Percentiles rank a stretch among this genome's conserved stretches.
Evolutionary conservation across 306 rosid species (phyloP).

Genomic region (Glycyrrhiza uralensis): DNA sequence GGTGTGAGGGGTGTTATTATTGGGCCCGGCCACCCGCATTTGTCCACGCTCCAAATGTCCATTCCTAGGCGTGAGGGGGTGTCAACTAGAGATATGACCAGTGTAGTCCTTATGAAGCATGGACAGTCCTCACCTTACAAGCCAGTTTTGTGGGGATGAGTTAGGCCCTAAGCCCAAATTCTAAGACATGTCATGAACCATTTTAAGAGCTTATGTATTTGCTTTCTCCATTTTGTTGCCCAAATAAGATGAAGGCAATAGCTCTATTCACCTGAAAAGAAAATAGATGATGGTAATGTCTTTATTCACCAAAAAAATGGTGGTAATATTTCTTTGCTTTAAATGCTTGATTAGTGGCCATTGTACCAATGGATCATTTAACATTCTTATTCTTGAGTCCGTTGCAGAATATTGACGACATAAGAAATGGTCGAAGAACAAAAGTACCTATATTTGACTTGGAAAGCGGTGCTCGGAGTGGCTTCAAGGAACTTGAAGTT

Average conservation of each 20-base stretch:
- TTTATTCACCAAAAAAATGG: not conserved
- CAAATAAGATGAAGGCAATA: slow-evolving; percentile 17
- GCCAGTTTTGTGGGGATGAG: no score
- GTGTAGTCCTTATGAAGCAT: no score
- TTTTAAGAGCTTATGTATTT: not conserved
- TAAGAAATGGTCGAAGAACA: slow-evolving; percentile 78
- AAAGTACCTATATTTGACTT: slow-evolving; percentile 89
- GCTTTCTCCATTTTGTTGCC: slow-evolving; percentile 1
- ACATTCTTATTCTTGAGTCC: slow-evolving; percentile 30
- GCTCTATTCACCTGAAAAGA: slow-evolving; percentile 1
- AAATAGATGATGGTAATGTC: not conserved
- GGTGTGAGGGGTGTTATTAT: no score
- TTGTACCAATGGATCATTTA: slow-evolving; percentile 4
- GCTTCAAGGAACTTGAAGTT: slow-evolving; percentile 93
- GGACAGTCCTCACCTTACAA: no score
- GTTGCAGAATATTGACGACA: slow-evolving; percentile 88
- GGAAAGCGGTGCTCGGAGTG: slow-evolving; percentile 92
- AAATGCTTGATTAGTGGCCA: slow-evolving; percentile 16
- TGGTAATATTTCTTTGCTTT: slow-evolving; percentile 6
- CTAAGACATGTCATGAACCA: not conserved
- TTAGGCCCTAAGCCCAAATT: no score
- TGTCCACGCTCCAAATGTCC: no score
- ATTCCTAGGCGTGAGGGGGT: no score
- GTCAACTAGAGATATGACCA: no score
- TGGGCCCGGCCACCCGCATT: no score